These are phyloP conservation scores for Metroxylon sagu DNA, from an alignment of 176 grass and related monocot species.

Conservation along the genomic window DNA sequence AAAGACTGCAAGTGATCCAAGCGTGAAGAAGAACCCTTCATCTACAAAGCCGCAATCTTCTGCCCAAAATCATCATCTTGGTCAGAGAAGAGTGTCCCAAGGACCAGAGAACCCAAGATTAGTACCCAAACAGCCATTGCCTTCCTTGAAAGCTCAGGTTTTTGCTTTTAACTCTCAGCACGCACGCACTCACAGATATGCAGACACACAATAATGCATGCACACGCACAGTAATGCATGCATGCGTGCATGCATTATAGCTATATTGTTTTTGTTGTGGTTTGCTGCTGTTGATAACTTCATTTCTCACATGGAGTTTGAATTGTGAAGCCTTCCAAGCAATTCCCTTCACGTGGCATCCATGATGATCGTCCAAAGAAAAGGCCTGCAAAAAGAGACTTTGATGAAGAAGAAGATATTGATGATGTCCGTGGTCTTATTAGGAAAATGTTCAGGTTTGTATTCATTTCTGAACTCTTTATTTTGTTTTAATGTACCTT, in stretches of 20 bases:
- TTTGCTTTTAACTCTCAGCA: background rate
- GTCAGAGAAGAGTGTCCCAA: constrained; percentile 25
- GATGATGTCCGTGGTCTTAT: constrained; percentile 21
- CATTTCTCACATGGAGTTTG: background rate
- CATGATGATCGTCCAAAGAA: constrained; percentile 27
- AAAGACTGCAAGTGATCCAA: constrained; percentile 23
- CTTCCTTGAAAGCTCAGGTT: constrained; percentile 46
- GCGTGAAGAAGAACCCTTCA: constrained; percentile 21
- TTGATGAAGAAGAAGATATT: constrained; percentile 40
- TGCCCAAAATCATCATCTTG: constrained; percentile 19
- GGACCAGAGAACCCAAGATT: constrained; percentile 12
- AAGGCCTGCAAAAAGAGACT: constrained; percentile 24
- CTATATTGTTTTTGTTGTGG: background rate
- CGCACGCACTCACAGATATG: too few relatives aligned
- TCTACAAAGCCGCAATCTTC: constrained; percentile 23
- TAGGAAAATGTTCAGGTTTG: constrained; percentile 36
- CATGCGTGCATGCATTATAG: background rate
- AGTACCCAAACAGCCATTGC: constrained; percentile 14
- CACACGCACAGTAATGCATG: background rate
- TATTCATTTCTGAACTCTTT: too few relatives aligned
- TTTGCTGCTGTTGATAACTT: background rate
- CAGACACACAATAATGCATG: too few relatives aligned
- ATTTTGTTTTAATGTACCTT: too few relatives aligned
- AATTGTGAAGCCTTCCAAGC: constrained; percentile 25
- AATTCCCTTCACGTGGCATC: constrained; percentile 24